A percentile compares a stretch with the other conserved stretches of the same genome.
These are phyloP conservation scores for Aspergillus thermomutatus DNA, from an alignment of 2,329 filamentous ascomycete species.

Conservation along the genomic window DNA sequence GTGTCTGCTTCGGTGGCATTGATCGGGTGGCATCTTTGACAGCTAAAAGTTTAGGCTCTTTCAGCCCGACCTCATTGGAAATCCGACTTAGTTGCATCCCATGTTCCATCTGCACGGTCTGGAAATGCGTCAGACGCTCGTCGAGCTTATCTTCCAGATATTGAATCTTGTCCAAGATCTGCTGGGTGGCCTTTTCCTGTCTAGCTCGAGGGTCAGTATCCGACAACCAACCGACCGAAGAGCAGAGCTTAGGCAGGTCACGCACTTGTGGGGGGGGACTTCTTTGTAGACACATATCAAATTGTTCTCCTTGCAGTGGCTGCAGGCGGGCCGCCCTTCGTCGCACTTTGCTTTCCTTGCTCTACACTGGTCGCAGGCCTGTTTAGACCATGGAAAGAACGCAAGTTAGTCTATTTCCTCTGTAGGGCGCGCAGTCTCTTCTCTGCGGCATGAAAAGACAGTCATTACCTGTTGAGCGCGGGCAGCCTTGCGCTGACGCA, in stretches of 20 bases:
- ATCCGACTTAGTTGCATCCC: constrained; percentile 10
- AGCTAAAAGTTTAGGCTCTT: constrained; percentile 1
- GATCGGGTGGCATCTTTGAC: constrained; percentile 3
- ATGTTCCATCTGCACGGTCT: constrained; percentile 18
- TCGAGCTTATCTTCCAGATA: constrained; percentile 30
- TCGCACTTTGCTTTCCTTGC: constrained; percentile 89
- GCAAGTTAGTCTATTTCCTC: constrained; percentile 5
- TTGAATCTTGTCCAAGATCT: constrained; percentile 33
- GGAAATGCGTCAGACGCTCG: constrained; percentile 19
- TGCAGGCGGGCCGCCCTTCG: constrained; percentile 78
- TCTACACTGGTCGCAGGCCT: constrained; percentile 86
- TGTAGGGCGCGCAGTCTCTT: not conserved
- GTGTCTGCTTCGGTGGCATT: constrained; percentile 9
- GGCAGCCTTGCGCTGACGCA: constrained; percentile 38
- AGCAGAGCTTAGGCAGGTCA: constrained; percentile 2
- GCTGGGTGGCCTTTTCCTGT: constrained; percentile 41
- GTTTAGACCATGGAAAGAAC: constrained; percentile 34
- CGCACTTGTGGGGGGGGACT: constrained; percentile 85
- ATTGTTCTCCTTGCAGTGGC: constrained; percentile 80
- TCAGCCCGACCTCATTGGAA: not conserved
- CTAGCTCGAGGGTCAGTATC: constrained; percentile 18
- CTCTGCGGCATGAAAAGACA: not conserved
- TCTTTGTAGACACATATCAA: constrained; percentile 85
- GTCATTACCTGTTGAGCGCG: constrained; percentile 38
- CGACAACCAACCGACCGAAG: not conserved